A percentile compares a stretch with the other conserved stretches of the same genome.
phyloP scores from a whole-genome alignment of 1,284 basidiomycete genomes.

The Cutaneotrichosporon mucoides region DNA sequence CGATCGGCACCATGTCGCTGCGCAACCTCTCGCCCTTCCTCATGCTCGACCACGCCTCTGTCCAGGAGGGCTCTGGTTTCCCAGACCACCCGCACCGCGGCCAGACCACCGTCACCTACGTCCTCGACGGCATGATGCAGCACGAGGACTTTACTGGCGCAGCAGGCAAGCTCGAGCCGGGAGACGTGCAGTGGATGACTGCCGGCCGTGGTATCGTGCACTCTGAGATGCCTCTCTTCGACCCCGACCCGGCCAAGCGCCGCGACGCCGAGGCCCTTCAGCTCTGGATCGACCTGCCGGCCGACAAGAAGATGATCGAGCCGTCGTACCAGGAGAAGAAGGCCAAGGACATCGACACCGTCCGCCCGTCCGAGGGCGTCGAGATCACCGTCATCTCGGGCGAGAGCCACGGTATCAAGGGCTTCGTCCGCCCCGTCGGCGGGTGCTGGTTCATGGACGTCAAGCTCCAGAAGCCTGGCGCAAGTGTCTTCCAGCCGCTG shows the following conservation, averaged over 20 bases:
- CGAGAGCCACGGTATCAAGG: constrained; percentile 73
- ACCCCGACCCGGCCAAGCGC: constrained; percentile 53
- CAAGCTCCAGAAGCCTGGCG: constrained; percentile 61
- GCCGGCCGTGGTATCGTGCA: constrained; percentile 68
- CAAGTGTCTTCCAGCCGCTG: constrained; percentile 75
- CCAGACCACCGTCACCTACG: constrained; percentile 71
- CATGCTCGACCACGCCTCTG: constrained; percentile 56
- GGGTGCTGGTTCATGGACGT: constrained; percentile 92
- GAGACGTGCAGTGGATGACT: constrained; percentile 94
- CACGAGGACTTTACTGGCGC: constrained; percentile 95
- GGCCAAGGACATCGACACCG: constrained; percentile 53
- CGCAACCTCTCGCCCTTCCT: constrained; percentile 86
- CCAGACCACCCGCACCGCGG: constrained; percentile 82
- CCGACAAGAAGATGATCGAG: constrained; percentile 73
- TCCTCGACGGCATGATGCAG: constrained; percentile 57
- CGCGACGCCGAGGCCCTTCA: constrained; percentile 63
- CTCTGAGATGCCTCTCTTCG: constrained; percentile 82
- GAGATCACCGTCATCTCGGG: constrained; percentile 84
- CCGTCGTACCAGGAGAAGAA: constrained; percentile 55
- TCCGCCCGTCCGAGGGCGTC: constrained; percentile 67
- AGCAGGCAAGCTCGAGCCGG: constrained; percentile 67
- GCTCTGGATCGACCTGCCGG: constrained; percentile 90
- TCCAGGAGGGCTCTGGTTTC: constrained; percentile 50
- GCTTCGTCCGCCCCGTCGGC: constrained; percentile 81
- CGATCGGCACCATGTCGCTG: constrained; percentile 72